Base-by-base conservation (phyloP, 129 eudicot species). In the Arctium lappa region DNA sequence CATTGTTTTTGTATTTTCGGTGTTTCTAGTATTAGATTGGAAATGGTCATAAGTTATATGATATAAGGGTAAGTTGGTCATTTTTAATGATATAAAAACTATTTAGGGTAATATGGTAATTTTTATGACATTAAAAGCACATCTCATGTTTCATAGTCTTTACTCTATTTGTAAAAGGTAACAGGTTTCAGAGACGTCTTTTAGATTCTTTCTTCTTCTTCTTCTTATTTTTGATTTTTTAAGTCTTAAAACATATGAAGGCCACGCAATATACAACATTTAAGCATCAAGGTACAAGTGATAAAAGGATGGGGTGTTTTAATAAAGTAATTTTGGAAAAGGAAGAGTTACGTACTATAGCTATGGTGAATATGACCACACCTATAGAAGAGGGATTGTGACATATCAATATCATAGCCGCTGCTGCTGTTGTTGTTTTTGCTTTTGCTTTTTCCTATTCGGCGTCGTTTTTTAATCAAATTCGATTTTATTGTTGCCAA, bases 301-400 rank as follows among this genome's bases (percentile, higher is more conserved):
- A 29, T 68, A 13, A 68, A 5, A 40, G 65, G 27, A 6, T 53
- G 27, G 4, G 8, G 27, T 63, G 70, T 63, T 62, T 62, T 56
- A 18, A 37, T 65, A 27, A 13, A 62, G 30, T 40, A 27, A 31
- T 39, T 79, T 6, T 65, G 65, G 7, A 18, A 76, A 76, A 12
- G 9, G 1, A 5, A 16, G 30, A 62, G 7, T 22, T 22, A 22
- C 27, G 27, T 22, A 22, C 27, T 22, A 22, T 22, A 22, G 27
- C 27, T 22, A 53, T 4, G 81, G 63, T 38, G 81, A 78, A 39
- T 78, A 78, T 65, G 81, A 78, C 74, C 81, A 65, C 22, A 78
- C 75, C 29, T 78, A 27, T 66, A 32, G 53, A 78, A 22, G 39
- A 65, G 62, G 39, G 74, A 78, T 65, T 12, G 81, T 78, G 74